Percentiles rank a stretch among this genome's conserved stretches.
These are phyloP conservation scores for Fomitopsis palustris DNA, from an alignment of 1,284 basidiomycete species.

Conservation along the genomic window DNA sequence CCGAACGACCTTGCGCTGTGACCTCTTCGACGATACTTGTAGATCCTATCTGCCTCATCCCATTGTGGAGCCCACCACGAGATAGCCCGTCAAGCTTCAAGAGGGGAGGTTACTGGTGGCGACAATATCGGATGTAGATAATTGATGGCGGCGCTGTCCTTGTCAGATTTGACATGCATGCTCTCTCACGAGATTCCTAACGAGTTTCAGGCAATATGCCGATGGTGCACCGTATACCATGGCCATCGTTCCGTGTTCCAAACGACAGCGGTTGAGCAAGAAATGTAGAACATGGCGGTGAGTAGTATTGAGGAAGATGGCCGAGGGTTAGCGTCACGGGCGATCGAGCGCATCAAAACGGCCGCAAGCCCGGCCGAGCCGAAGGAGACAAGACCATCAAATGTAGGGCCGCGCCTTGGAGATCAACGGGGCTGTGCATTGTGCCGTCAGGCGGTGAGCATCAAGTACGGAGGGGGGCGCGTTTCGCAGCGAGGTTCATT, in stretches of 20 bases:
- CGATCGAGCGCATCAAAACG: not conserved
- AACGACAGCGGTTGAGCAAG: too few relatives aligned
- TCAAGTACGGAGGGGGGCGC: not conserved
- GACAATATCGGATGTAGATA: not conserved
- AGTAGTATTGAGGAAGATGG: not conserved
- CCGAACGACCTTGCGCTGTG: too few relatives aligned
- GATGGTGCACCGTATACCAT: not conserved
- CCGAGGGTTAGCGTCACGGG: not conserved
- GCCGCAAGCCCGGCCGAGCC: not conserved
- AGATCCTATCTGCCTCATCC: too few relatives aligned
- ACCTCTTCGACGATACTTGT: too few relatives aligned
- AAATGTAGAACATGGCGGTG: not conserved
- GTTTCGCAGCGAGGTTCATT: not conserved
- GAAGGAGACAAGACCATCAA: not conserved
- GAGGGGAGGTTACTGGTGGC: not conserved
- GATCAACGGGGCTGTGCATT: constrained; percentile 2
- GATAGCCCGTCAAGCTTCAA: too few relatives aligned
- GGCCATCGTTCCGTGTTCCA: not conserved
- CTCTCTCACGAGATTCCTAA: not conserved
- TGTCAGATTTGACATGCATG: not conserved
- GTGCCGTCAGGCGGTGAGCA: not conserved
- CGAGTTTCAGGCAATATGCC: not conserved
- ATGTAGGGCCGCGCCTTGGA: not conserved
- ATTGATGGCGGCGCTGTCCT: not conserved
- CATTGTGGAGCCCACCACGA: too few relatives aligned